Conservation (phyloP, 495 filamentous ascomycete genomes). For the Podospora bellae-mahoneyi region DNA sequence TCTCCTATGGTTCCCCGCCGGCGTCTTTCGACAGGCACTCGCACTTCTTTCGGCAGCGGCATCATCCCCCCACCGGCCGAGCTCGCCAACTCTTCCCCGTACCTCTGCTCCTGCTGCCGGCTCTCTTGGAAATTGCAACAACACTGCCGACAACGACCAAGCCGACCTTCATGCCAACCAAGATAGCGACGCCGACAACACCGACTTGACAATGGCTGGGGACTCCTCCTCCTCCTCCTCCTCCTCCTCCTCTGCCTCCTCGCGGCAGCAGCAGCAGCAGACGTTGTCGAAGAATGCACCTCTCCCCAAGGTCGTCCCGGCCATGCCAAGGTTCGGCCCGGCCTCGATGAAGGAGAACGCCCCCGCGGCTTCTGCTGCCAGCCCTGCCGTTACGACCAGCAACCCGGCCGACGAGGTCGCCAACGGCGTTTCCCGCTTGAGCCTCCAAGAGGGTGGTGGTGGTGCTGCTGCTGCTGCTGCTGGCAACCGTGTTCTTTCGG, state of each 20-base stretch:
- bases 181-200: not conserved
- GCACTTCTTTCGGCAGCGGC: slow-evolving; percentile 13
- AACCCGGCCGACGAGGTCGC: not conserved
- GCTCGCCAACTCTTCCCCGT: slow-evolving; percentile 12
- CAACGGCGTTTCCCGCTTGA: slow-evolving; percentile 9
- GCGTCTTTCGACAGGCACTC: slow-evolving; percentile 22
- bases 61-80: slow-evolving; percentile 5
- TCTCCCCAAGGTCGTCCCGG: slow-evolving; percentile 23
- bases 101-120: slow-evolving; percentile 3
- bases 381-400: not conserved
- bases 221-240: slow-evolving; percentile 18
- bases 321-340: slow-evolving; percentile 19
- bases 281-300: slow-evolving; percentile 7
- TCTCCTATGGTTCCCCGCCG: slow-evolving; percentile 25
- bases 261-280: slow-evolving; percentile 8
- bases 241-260: slow-evolving; percentile 18
- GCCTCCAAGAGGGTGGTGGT: slow-evolving; percentile 10
- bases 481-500: not conserved
- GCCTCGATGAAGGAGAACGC: slow-evolving; percentile 19
- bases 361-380: not conserved
- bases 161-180: not conserved
- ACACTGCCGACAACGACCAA: slow-evolving; percentile 9
- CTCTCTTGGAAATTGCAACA: slow-evolving; percentile 7
- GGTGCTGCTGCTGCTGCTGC: no score
- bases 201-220: slow-evolving; percentile 17